Percentiles rank a stretch among this genome's conserved stretches.
phyloP scores from a whole-genome alignment of 2,329 filamentous ascomycete genomes.

The Cordyceps pruinosa region DNA sequence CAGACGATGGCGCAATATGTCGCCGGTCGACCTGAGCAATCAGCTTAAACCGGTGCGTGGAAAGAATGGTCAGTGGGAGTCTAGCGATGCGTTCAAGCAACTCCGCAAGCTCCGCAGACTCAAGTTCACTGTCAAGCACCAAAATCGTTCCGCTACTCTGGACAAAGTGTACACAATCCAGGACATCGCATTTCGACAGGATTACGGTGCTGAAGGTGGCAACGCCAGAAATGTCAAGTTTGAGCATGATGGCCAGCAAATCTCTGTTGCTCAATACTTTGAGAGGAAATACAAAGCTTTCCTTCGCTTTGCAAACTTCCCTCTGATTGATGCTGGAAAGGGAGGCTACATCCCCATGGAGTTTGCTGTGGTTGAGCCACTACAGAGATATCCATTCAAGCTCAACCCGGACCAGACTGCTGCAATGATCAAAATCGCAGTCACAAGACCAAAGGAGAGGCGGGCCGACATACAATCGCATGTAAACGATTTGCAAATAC shows the following conservation, averaged over 20 bases:
- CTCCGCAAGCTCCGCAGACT: constrained; percentile 49
- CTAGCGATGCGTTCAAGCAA: constrained; percentile 47
- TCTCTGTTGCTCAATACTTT: constrained; percentile 50
- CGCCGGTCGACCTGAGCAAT: constrained; percentile 21
- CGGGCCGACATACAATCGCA: constrained; percentile 51
- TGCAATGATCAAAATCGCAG: constrained; percentile 89
- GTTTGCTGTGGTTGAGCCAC: constrained; percentile 42
- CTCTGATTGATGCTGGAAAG: constrained; percentile 51
- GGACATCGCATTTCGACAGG: constrained; percentile 40
- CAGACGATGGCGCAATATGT: constrained; percentile 20
- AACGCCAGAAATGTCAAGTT: constrained; percentile 51
- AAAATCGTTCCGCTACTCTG: constrained; percentile 33
- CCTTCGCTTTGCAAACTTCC: constrained; percentile 42
- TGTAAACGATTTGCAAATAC: constrained; percentile 55
- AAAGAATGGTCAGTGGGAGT: constrained; percentile 21
- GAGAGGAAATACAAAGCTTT: constrained; percentile 44
- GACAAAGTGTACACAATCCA: constrained; percentile 46
- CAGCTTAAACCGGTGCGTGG: constrained; percentile 30
- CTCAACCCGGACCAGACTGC: constrained; percentile 59
- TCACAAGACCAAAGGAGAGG: constrained; percentile 67
- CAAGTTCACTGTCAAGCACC: constrained; percentile 49
- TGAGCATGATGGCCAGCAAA: constrained; percentile 37
- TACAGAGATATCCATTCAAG: constrained; percentile 59
- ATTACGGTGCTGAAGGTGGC: constrained; percentile 39
- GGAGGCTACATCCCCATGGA: constrained; percentile 56